Evolutionary conservation across 768 basidiomycete species (phyloP).

Genomic region (Amanita jacksonii): DNA sequence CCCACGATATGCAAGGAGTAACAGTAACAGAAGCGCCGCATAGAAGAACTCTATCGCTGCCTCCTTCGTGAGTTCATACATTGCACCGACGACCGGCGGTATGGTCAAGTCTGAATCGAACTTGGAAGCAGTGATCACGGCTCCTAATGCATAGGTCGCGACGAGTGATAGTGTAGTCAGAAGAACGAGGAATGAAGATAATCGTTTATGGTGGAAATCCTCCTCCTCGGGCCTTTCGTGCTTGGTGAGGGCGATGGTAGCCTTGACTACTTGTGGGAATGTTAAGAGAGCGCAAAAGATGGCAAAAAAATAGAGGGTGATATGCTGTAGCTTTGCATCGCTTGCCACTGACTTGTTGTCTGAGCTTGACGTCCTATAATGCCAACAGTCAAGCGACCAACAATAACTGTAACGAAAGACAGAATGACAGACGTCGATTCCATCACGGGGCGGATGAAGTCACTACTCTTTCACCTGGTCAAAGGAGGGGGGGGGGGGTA

Average conservation of each 20-base stretch:
- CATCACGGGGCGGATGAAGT: too few species aligned
- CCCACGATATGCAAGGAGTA: background rate
- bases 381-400: too few species aligned
- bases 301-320: constrained; percentile 4
- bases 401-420: too few species aligned
- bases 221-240: background rate
- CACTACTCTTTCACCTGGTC: too few species aligned
- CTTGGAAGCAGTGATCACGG: background rate
- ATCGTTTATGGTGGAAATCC: background rate
- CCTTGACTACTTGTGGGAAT: constrained; percentile 1
- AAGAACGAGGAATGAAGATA: background rate
- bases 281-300: background rate
- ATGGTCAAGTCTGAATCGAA: background rate
- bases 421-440: too few species aligned
- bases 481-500: too few species aligned
- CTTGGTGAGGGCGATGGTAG: background rate
- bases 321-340: background rate
- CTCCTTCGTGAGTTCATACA: constrained; percentile 1
- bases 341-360: background rate
- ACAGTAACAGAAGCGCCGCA: background rate
- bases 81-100: background rate
- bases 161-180: background rate
- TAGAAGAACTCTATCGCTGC: background rate
- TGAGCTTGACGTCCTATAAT: background rate
- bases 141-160: background rate